Evolutionary conservation across 805 yeast genomes (phyloP).

Genomic region (Hanseniaspora occidentalis): DNA sequence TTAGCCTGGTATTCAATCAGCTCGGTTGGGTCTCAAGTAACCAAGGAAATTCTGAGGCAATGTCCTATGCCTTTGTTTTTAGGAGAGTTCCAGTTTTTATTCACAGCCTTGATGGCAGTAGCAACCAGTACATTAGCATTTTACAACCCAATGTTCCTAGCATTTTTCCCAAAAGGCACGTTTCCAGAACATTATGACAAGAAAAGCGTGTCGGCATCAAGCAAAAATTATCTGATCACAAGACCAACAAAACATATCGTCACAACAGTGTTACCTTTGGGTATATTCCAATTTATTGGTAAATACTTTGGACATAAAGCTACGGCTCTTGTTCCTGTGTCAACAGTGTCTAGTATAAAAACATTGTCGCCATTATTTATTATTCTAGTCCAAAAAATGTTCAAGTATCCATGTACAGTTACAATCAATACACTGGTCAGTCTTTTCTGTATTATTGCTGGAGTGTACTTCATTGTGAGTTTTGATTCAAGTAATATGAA

Average conservation of each 20-base stretch:
- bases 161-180: slow-evolving; percentile 40
- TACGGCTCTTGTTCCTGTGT: slow-evolving; percentile 50
- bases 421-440: slow-evolving; percentile 14
- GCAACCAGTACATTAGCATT: slow-evolving; percentile 27
- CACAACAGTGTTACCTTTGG: slow-evolving; percentile 46
- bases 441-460: slow-evolving; percentile 15
- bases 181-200: slow-evolving; percentile 30
- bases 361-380: slow-evolving; percentile 54
- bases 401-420: slow-evolving; percentile 5
- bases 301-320: slow-evolving; percentile 52
- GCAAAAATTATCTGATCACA: slow-evolving; percentile 14
- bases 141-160: slow-evolving; percentile 20
- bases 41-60: slow-evolving; percentile 40
- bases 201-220: slow-evolving; percentile 11
- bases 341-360: slow-evolving; percentile 60
- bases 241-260: slow-evolving; percentile 29
- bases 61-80: slow-evolving; percentile 52
- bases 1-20: slow-evolving; percentile 50
- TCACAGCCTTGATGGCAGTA: slow-evolving; percentile 34
- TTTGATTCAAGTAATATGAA: slow-evolving; percentile 10
- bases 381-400: slow-evolving; percentile 34
- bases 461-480: slow-evolving; percentile 19
- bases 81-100: slow-evolving; percentile 51
- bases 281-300: slow-evolving; percentile 53
- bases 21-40: slow-evolving; percentile 51